Evolutionary conservation across 2,329 filamentous ascomycete genomes (phyloP).

Genomic region (Pyricularia sp.): DNA sequence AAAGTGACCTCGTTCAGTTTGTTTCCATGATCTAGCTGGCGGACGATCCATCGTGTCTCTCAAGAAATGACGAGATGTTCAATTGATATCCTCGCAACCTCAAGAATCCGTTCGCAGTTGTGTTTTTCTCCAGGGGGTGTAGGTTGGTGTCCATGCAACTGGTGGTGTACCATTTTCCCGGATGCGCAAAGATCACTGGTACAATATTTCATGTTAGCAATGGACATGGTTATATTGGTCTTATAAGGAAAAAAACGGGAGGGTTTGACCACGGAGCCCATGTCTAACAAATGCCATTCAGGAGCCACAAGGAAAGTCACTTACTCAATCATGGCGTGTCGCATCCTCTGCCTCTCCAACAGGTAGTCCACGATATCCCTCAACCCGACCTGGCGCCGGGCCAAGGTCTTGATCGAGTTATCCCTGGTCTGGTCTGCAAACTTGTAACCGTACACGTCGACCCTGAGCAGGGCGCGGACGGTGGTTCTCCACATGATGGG

Average conservation of each 20-base stretch:
- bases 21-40: background rate
- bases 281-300: background rate
- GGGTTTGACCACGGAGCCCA: background rate
- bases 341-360: slow-evolving; percentile 32
- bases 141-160: slow-evolving; percentile 15
- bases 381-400: slow-evolving; percentile 30
- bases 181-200: slow-evolving; percentile 11
- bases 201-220: background rate
- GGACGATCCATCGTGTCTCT: background rate
- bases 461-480: slow-evolving; percentile 38
- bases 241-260: background rate
- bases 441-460: slow-evolving; percentile 43
- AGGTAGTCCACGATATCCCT: slow-evolving; percentile 40
- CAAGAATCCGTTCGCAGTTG: slow-evolving; percentile 37
- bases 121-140: slow-evolving; percentile 23
- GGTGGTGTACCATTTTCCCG: slow-evolving; percentile 17
- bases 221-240: background rate
- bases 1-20: background rate
- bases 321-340: slow-evolving; percentile 37
- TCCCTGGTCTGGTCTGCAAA: slow-evolving; percentile 6
- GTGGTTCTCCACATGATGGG: slow-evolving; percentile 40
- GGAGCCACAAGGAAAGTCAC: slow-evolving; percentile 11
- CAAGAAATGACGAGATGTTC: slow-evolving; percentile 37
- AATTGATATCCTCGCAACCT: slow-evolving; percentile 39
- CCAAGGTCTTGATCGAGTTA: background rate